Conservation (phyloP, 2,329 filamentous ascomycete species). For the Monosporascus sp. region DNA sequence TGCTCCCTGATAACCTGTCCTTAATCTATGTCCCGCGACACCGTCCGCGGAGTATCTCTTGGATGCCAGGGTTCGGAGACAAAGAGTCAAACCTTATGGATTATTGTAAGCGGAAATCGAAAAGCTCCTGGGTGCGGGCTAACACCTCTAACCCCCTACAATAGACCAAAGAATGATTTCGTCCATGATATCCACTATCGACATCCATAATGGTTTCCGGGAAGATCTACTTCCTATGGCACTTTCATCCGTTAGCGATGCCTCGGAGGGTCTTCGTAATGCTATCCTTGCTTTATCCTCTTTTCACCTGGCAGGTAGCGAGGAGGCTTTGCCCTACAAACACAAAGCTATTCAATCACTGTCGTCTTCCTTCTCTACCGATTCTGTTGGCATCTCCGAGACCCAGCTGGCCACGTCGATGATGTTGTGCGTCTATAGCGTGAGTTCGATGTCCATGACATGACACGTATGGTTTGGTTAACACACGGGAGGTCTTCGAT, state of each 20-base stretch:
- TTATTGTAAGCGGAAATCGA: conserved; percentile 23
- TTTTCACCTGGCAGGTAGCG: conserved; percentile 34
- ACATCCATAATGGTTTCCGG: conserved; percentile 42
- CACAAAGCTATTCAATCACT: conserved; percentile 34
- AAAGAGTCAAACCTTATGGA: conserved; percentile 24
- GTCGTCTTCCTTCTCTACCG: conserved; percentile 30
- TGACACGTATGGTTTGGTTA: conserved; percentile 3
- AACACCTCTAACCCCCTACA: conserved; percentile 7
- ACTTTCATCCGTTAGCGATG: conserved; percentile 27
- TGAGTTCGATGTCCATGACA: conserved; percentile 17
- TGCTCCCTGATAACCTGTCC: conserved; percentile 19
- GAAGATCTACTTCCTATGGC: conserved; percentile 42
- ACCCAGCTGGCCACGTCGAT: conserved; percentile 41
- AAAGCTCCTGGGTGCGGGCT: not conserved
- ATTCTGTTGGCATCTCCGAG: conserved; percentile 26
- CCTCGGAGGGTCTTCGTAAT: conserved; percentile 34
- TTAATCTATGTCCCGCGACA: conserved; percentile 20
- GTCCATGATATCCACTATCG: conserved; percentile 41
- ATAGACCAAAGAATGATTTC: conserved; percentile 35
- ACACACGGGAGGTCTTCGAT: conserved; percentile 38
- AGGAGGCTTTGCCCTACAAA: conserved; percentile 38
- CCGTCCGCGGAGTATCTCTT: conserved; percentile 21
- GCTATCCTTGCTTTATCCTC: conserved; percentile 41
- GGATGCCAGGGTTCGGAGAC: conserved; percentile 23
- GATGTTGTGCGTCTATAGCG: conserved; percentile 47